Evolutionary conservation across 1,139 yeast species (phyloP).

Genomic region (Pichia sorboxylosa): DNA sequence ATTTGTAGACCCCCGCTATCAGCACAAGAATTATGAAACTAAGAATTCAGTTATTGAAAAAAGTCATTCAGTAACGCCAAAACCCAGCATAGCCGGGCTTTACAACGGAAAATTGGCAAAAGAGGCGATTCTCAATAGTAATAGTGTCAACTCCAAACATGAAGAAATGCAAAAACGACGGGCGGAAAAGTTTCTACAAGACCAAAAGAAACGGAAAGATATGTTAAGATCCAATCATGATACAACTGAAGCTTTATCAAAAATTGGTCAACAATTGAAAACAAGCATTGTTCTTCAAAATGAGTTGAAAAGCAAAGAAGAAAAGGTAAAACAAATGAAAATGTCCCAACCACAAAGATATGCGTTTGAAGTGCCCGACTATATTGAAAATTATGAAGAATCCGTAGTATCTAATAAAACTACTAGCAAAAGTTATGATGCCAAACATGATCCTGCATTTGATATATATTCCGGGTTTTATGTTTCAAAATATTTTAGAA

Average conservation of each 20-base stretch:
- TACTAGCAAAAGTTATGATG: conserved; percentile 2
- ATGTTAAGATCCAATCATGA: conserved; percentile 3
- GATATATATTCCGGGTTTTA: conserved; percentile 23
- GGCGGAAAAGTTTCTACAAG: conserved; percentile 1
- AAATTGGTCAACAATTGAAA: too few relatives aligned
- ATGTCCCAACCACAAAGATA: too few relatives aligned
- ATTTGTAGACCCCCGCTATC: conserved; percentile 35
- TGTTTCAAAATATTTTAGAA: conserved; percentile 36
- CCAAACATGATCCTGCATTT: conserved; percentile 9
- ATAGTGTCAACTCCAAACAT: background rate
- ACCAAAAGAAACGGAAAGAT: conserved; percentile 2
- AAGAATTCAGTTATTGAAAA: background rate
- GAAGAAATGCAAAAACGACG: conserved; percentile 3
- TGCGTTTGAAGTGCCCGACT: conserved; percentile 3
- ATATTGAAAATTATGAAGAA: conserved; percentile 4
- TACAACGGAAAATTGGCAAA: conserved; percentile 4
- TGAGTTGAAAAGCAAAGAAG: too few relatives aligned
- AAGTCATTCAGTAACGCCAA: conserved; percentile 1
- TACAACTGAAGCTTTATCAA: conserved; percentile 1
- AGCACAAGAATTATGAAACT: background rate
- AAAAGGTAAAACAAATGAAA: too few relatives aligned
- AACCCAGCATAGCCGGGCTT: conserved; percentile 2
- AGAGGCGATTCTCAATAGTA: too few relatives aligned
- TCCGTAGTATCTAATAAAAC: conserved; percentile 4
- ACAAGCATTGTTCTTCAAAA: too few relatives aligned